Base-by-base conservation (phyloP, 2,329 filamentous ascomycete genomes). In the Gliomastix tumulicola region DNA sequence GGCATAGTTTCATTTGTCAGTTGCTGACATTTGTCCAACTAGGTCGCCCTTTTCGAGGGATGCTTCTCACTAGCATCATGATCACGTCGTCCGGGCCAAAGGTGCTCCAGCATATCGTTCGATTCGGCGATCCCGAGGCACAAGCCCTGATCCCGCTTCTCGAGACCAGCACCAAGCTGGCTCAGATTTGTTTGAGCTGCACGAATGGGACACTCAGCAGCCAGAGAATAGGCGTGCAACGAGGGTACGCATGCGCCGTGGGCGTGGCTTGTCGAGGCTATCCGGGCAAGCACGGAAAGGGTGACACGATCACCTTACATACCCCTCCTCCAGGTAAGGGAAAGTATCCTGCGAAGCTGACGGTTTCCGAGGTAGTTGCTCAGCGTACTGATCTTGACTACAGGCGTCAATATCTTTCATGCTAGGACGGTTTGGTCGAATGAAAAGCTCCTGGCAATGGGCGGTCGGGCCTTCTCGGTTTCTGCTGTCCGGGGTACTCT, bases 91-190 rank as follows among this genome's bases (percentile, higher is more conserved):
- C 68, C 28, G 87, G 87, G 1, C 79, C 87, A 10, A 86, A 84
- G 56, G 79, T 85, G 7, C 70, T 94, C 32, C 88, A 94, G 59
- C 94, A 94, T 65, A 94, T 94, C 49, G 87, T 90, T 22, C 77
- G 88, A 36, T 90, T 92, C 52, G 88, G 88, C 28, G 88, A 94
- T 50, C 88, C 88, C 2, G 88, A 94, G 59, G 88, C 85, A 0
- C 87, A 94, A 60, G 88, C 82, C 3, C 68, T 92, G 17, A 67
- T 95, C 12, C 79, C 84, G 3, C 67, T 95, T 15, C 69, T 95
- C 49, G 80, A 73, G 23, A 59, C 70, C 25, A 79, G 90, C 41
- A 85, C 82, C 10, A 88, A 96, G 59, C 71, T 96, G 23, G 88
- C 87, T 0, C 77, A 85, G 54, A 70, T 95, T 42, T 86, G 95